Percentiles rank a stretch among this genome's conserved stretches.
These are phyloP conservation scores for Cystobasidiaceae sp. DNA, from an alignment of 1,284 basidiomycete species.

Conservation along the genomic window DNA sequence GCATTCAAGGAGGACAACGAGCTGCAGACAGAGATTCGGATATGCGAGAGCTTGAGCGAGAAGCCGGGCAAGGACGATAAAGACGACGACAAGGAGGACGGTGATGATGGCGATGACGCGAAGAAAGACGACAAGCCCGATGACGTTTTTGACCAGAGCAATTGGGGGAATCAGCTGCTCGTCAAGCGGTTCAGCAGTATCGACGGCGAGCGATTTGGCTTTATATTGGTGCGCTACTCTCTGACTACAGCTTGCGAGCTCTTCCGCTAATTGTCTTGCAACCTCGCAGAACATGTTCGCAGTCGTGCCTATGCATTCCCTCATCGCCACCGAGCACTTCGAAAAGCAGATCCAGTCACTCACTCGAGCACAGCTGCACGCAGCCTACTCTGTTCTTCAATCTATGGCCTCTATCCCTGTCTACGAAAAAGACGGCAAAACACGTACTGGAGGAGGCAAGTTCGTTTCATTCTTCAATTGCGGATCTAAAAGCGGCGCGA, in stretches of 20 bases:
- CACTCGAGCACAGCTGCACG: conserved; percentile 35
- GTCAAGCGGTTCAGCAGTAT: neutral
- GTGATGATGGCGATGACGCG: neutral
- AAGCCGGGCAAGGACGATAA: neutral
- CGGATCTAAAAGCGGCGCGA: neutral
- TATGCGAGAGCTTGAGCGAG: neutral
- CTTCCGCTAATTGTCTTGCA: neutral
- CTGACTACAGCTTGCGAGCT: no score
- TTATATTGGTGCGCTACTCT: neutral
- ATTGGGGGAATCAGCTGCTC: neutral
- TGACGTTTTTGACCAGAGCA: neutral
- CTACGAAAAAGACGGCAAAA: no score
- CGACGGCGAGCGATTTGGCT: neutral
- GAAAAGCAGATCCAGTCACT: conserved; percentile 36
- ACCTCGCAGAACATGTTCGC: conserved; percentile 40
- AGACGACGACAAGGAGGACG: neutral
- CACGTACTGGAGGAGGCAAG: no score
- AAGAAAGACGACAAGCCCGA: neutral
- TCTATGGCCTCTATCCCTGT: no score
- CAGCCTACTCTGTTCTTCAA: no score
- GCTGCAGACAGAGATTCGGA: neutral
- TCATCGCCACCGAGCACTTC: conserved; percentile 41
- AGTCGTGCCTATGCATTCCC: conserved; percentile 40
- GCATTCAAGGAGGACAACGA: neutral
- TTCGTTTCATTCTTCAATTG: conserved; percentile 3